phyloP scores from a whole-genome alignment of 2,329 filamentous ascomycete genomes.

The Aspergillus cejpii region DNA sequence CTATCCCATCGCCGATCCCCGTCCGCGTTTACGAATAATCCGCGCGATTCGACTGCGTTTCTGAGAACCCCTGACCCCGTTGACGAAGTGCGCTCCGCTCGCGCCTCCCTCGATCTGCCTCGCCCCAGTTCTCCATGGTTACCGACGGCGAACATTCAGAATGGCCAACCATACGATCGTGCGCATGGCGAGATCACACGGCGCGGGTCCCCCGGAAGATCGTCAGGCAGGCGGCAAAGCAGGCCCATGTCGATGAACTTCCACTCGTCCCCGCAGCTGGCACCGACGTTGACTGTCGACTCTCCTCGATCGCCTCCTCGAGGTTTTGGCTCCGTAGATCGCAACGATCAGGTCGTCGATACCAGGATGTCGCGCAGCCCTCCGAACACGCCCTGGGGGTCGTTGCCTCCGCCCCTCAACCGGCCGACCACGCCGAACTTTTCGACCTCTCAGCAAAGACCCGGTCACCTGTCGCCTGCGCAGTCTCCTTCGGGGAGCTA shows the following conservation, averaged over 20 bases:
- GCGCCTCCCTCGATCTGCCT: slow-evolving; percentile 41
- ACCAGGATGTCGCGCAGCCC: slow-evolving; percentile 31
- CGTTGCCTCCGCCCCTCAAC: slow-evolving; percentile 21
- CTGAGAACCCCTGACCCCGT: slow-evolving; percentile 28
- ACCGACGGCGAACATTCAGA: slow-evolving; percentile 18
- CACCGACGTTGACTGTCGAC: slow-evolving; percentile 40
- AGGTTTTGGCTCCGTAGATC: slow-evolving; percentile 43
- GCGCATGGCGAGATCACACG: slow-evolving; percentile 23
- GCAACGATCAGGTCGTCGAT: slow-evolving; percentile 56
- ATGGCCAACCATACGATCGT: slow-evolving; percentile 15
- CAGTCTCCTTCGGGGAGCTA: slow-evolving; percentile 10
- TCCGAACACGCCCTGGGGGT: slow-evolving; percentile 21
- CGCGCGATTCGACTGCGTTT: slow-evolving; percentile 26
- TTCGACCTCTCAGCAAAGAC: slow-evolving; percentile 17
- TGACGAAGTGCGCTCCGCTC: slow-evolving; percentile 27
- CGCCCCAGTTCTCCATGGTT: slow-evolving; percentile 38
- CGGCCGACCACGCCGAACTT: slow-evolving; percentile 32
- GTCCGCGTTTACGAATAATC: slow-evolving; percentile 22
- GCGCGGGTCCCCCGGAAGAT: slow-evolving; percentile 46
- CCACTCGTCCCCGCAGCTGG: slow-evolving; percentile 37
- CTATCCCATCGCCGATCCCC: slow-evolving; percentile 35
- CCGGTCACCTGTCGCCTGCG: slow-evolving; percentile 19
- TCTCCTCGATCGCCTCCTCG: slow-evolving; percentile 41
- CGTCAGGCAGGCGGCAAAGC: slow-evolving; percentile 55
- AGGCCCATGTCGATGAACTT: slow-evolving; percentile 42